Evolutionary conservation across 2,329 filamentous ascomycete species (phyloP), one percentile per base, ranked within the genome.

Genomic region (Amauroascus niger): DNA sequence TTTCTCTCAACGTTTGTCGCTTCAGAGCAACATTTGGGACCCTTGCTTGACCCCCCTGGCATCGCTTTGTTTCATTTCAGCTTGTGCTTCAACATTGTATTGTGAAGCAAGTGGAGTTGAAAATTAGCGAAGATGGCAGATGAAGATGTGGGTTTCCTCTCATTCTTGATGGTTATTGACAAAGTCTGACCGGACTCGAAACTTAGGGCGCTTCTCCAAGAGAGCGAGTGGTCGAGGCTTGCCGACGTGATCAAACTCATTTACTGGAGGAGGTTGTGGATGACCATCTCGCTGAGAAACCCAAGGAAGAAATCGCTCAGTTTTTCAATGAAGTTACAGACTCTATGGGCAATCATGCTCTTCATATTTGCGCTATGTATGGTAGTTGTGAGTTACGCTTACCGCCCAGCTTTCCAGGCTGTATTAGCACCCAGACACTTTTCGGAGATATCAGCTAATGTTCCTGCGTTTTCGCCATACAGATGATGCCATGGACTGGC

Each of bases 151-250:
- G 59, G 64, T 58, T 16, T 28, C 13, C 1, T n/a, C 28, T 5
- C 6, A 5, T 18, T 20, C 24, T 7, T 9, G 13, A 14, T 14
- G 33, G 16, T 51, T 24, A 26, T n/a, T n/a, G n/a, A n/a, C n/a
- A n/a, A 13, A 54, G 26, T 16, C 46, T 58, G 53, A 58, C 44
- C 52, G 39, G 55, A 28, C 24, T 40, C 49, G 22, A 35, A 41
- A 16, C 46, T 6, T 63, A 95, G 86, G 93, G 91, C 68, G 91
- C 91, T 62, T 87, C 87, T 56, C 81, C 83, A 45, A 79, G 84
- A 69, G 91, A 97, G 75, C 80, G 87, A 65, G 80, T 97, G 63
- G 82, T 97, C 71, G 91, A 95, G 75, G 88, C 93, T 63, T 95
- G 87, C 74, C 88, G 91, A 57, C 82, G 89, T 65, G 91, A 97